Conservation (phyloP, 2,329 filamentous ascomycete species). For the Penicillium corylophilum region DNA sequence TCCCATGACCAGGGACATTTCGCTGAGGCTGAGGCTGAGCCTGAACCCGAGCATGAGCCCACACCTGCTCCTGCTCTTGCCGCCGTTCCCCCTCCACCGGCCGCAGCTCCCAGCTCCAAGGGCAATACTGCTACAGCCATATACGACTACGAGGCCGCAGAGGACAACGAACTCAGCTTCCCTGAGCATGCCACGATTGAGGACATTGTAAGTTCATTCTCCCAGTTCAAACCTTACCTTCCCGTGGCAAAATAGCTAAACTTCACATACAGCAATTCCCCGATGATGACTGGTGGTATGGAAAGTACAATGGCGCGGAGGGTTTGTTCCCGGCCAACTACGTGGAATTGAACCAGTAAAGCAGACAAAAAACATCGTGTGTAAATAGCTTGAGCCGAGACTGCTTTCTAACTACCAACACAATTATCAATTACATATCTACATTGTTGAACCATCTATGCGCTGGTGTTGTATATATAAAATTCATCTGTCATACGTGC, state of each 20-base stretch:
- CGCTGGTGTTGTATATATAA: too few species aligned
- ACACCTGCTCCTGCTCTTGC: conserved; percentile 38
- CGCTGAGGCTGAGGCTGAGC: conserved; percentile 25
- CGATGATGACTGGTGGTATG: conserved; percentile 98
- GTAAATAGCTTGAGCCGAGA: conserved; percentile 9
- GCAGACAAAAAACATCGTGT: background rate
- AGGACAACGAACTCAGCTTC: conserved; percentile 86
- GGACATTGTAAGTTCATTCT: conserved; percentile 62
- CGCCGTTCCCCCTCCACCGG: conserved; percentile 39
- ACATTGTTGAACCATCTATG: background rate
- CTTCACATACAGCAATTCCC: conserved; percentile 71
- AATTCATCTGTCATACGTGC: too few species aligned
- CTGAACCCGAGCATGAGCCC: conserved; percentile 32
- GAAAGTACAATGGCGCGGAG: conserved; percentile 72
- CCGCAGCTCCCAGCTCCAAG: conserved; percentile 28
- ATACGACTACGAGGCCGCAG: conserved; percentile 95
- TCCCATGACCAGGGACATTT: conserved; percentile 27
- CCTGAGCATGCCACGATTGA: conserved; percentile 82
- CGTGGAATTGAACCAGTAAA: conserved; percentile 41
- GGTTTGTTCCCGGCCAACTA: conserved; percentile 74
- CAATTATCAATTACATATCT: background rate
- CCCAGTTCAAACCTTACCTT: background rate
- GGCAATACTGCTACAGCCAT: conserved; percentile 76
- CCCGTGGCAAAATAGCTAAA: conserved; percentile 25
- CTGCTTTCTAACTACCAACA: background rate